phyloP scores from a whole-genome alignment of 2,329 filamentous ascomycete genomes.

The Elsinoe batatas region DNA sequence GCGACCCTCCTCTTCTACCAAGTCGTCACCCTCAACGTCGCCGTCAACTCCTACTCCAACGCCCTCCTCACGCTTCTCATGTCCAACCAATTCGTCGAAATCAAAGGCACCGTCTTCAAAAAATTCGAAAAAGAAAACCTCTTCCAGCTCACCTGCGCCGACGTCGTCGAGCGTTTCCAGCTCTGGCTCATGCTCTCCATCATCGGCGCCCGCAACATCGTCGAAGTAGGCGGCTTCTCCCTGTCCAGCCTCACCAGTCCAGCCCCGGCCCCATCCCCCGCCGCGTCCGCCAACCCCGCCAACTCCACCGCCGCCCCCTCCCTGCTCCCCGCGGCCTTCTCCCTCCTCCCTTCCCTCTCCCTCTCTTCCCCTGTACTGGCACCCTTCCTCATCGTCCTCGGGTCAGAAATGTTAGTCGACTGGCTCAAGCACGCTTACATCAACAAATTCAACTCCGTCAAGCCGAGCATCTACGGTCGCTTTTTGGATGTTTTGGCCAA shows the following conservation, averaged over 20 bases:
- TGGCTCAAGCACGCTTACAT: conserved; percentile 97
- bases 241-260: conserved; percentile 27
- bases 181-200: conserved; percentile 96
- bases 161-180: conserved; percentile 94
- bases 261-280: conserved; percentile 18
- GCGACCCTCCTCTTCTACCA: conserved; percentile 89
- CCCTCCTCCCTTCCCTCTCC: conserved; percentile 58
- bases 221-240: conserved; percentile 83
- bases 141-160: conserved; percentile 91
- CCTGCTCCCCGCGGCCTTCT: conserved; percentile 84
- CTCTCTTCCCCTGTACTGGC: conserved; percentile 85
- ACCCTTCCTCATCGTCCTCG: conserved; percentile 86
- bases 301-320: conserved; percentile 52
- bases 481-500: conserved; percentile 92
- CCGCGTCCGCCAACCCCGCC: conserved; percentile 17
- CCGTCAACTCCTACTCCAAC: conserved; percentile 97
- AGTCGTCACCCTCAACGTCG: conserved; percentile 94
- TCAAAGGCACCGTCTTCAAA: conserved; percentile 97
- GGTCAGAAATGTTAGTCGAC: conserved; percentile 93
- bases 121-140: conserved; percentile 97
- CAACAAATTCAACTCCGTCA: conserved; percentile 96
- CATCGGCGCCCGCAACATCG: conserved; percentile 89
- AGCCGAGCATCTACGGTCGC: conserved; percentile 76
- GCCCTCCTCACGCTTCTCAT: conserved; percentile 83
- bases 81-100: conserved; percentile 97